Conservation (phyloP, 2,329 filamentous ascomycete genomes). For the Coniochaeta sp. region DNA sequence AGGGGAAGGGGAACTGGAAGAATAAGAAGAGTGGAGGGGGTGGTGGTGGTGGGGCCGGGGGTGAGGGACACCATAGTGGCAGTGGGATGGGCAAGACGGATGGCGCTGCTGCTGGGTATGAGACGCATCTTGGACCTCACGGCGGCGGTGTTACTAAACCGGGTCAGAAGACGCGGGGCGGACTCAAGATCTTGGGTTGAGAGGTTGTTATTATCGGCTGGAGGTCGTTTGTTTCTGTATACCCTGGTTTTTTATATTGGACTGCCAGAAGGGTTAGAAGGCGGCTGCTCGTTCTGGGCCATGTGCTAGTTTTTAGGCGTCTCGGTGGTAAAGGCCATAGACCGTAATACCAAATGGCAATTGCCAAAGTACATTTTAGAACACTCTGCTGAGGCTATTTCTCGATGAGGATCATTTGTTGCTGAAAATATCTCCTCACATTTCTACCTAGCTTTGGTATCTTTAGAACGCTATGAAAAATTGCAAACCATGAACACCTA, state of each 20-base stretch:
- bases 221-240: neutral
- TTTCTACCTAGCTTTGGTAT: neutral
- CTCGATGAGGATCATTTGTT: neutral
- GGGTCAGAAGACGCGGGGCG: conserved; percentile 61
- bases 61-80: conserved; percentile 22
- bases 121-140: conserved; percentile 42
- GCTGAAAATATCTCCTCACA: neutral
- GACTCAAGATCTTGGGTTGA: conserved; percentile 53
- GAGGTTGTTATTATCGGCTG: neutral
- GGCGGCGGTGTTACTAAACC: conserved; percentile 51
- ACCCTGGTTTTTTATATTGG: neutral
- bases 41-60: conserved; percentile 13
- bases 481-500: conserved; percentile 1
- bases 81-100: conserved; percentile 18
- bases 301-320: neutral
- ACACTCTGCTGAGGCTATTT: neutral
- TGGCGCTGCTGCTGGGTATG: conserved; percentile 27
- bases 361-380: neutral
- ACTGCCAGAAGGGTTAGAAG: neutral
- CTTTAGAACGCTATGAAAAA: neutral
- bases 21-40: conserved; percentile 18
- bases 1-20: conserved; percentile 39
- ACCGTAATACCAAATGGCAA: neutral
- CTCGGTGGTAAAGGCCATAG: neutral
- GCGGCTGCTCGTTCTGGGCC: neutral